Evolutionary conservation across 352 stramenopile genomes (phyloP).

Genomic region (Thalassiosira mediterranea): DNA sequence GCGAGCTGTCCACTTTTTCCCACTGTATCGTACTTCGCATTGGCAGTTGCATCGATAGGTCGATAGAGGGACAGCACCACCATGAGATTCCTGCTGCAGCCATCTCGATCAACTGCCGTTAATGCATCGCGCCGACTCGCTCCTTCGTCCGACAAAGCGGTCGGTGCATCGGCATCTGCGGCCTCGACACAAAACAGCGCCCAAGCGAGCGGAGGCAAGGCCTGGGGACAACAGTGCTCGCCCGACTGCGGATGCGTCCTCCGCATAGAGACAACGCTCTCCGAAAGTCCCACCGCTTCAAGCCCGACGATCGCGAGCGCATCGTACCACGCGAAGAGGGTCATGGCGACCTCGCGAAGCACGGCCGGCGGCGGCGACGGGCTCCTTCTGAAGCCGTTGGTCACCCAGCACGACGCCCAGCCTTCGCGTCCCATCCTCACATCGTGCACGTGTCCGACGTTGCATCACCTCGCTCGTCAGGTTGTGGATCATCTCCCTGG

Average conservation of each 20-base stretch:
- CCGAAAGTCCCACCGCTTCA: constrained; percentile 6
- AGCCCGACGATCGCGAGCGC: constrained; percentile 41
- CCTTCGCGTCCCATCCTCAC: constrained; percentile 59
- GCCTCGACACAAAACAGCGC: constrained; percentile 1
- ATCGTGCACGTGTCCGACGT: constrained; percentile 66
- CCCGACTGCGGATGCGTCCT: constrained; percentile 75
- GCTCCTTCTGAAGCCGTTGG: constrained; percentile 13
- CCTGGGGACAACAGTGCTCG: constrained; percentile 79
- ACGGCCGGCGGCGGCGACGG: constrained; percentile 4
- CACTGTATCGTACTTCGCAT: too few species aligned
- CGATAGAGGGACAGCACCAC: background rate
- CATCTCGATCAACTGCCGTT: constrained; percentile 1
- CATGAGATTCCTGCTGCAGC: constrained; percentile 47
- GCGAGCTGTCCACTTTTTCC: too few species aligned
- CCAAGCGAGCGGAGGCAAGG: constrained; percentile 11
- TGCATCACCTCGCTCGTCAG: constrained; percentile 62
- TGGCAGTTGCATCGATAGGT: too few species aligned
- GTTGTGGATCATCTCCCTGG: constrained; percentile 56
- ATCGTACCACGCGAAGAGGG: constrained; percentile 68
- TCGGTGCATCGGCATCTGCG: background rate
- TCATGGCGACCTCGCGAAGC: constrained; percentile 52
- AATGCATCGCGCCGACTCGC: background rate
- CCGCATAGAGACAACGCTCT: constrained; percentile 64
- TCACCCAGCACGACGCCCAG: constrained; percentile 22
- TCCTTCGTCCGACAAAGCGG: background rate